Base-by-base conservation (phyloP, 2,329 filamentous ascomycete genomes). In the Tolypocladium tundrense region DNA sequence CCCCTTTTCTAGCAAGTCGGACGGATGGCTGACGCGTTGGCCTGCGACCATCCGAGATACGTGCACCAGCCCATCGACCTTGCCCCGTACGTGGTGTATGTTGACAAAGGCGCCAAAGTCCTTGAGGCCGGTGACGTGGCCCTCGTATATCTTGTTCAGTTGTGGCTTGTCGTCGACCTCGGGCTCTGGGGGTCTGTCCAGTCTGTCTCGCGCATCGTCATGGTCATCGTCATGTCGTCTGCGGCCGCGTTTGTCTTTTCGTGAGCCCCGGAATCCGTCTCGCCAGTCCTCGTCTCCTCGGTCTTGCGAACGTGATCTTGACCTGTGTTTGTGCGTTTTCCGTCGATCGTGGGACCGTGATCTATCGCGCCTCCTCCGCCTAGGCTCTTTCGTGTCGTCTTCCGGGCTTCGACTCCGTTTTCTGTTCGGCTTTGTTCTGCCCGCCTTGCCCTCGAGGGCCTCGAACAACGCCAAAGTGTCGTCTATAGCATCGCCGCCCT, bases 81-180 rank as follows among this genome's bases (percentile, higher is more conserved):
- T 95, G 53, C 92, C 93, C 65, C 81, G 86, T 1, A 99, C 88
- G 21, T 91, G 88, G 63, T 87, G 83, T n/a, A 99, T 71, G 64
- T 95, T 96, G 59, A 97, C 91, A 72, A 99, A 99, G 0, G 87
- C 91, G 13, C 94, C 94, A 73, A 97, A 99, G 61, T 97, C 91
- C 67, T 97, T 97, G 57, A 99, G 80, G 0, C 92, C 91, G 0
- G 91, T 97, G 16, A 97, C 90, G 66, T 87, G 86, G 1, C 94
- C 94, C 61, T 91, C 83, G 67, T 99, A 99, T 2, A 97, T 76
- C 69, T 99, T 99, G 77, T 87, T 86, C 8, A 95, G 73, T 40
- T 92, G 77, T 0, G 94, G 91, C 48, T 82, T 73, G 56, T 96
- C 88, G 71, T 99, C 94, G 11, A 96, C 70, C 65, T 96, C 90